Base-by-base conservation (phyloP, 75 land plant species). In the Cryptomeria japonica region DNA sequence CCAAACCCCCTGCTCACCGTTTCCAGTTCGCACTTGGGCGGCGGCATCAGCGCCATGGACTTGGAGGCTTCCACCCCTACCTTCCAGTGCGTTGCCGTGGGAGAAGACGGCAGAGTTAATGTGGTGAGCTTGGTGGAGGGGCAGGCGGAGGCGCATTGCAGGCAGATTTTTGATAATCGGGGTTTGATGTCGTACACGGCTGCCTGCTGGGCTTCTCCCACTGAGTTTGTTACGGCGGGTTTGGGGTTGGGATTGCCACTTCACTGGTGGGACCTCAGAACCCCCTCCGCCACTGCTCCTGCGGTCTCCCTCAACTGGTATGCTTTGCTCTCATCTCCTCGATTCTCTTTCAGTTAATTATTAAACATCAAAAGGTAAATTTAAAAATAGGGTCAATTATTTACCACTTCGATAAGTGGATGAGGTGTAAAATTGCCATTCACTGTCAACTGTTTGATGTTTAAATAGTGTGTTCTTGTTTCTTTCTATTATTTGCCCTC, bases 181-280 rank as follows among this genome's bases (percentile, higher is more conserved):
- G 99, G 99, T 22, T 79, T 94, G 89, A 91, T 90, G 39, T 88
- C 94, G n/a, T 98, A 90, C 80, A 91, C 91, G n/a, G 93, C 96
- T 12, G 95, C 87, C 3, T 87, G 91, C 85, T 98, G 99, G 99
- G 96, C 93, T 42, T 97, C 99, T 22, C 94, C 94, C 34, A 72
- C 87, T 51, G 99, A 98, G 88, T 96, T 97, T 83, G 99, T 92
- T 15, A 96, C 99, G 8, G 99, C 97, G 11, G 96, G 97, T 10
- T 85, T 92, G 49, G 97, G 99, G 25, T 91, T 92, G 36, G 99
- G 99, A 38, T 91, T 91, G 47, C 87, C 94, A 0, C 58, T 98
- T 36, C 99, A 98, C 84, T 97, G 96, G 97, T 98, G 99, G 99
- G 99, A 98, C 89, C 94, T 87, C 77, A 93, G 99, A 84, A 89